phyloP scores from a whole-genome alignment of 1,139 yeast species.

The Magnusiomyces sp. region DNA sequence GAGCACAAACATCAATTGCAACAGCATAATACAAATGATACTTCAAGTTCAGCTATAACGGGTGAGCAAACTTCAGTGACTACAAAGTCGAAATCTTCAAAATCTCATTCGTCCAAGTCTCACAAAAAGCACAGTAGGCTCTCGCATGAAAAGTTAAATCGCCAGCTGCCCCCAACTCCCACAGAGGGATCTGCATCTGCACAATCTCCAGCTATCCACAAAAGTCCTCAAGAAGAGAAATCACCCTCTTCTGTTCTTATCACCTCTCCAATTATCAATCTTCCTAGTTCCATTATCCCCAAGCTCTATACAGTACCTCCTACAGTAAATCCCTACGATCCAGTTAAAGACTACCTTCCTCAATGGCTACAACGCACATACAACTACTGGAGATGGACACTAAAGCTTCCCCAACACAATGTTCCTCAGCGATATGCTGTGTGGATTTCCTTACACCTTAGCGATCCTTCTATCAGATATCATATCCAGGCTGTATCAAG shows the following conservation, averaged over 20 bases:
- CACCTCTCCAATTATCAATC: too few species aligned
- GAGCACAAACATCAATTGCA: too few species aligned
- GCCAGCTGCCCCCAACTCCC: not conserved
- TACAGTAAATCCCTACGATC: constrained; percentile 10
- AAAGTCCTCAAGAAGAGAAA: too few species aligned
- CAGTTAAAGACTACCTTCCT: constrained; percentile 11
- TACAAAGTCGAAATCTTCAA: too few species aligned
- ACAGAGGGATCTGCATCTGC: not conserved
- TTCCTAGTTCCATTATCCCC: too few species aligned
- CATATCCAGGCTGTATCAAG: constrained; percentile 7
- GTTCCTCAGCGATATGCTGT: constrained; percentile 11
- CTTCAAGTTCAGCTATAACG: too few species aligned
- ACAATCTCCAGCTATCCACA: too few species aligned
- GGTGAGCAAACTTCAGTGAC: too few species aligned
- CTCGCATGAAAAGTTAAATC: not conserved
- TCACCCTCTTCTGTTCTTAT: too few species aligned
- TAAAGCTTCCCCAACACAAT: constrained; percentile 7
- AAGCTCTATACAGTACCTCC: constrained; percentile 8
- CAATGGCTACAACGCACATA: constrained; percentile 12
- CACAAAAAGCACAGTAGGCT: not conserved
- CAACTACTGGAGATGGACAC: constrained; percentile 14
- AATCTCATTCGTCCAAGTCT: not conserved
- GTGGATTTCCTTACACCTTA: constrained; percentile 10
- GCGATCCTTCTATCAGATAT: constrained; percentile 8
- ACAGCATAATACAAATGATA: too few species aligned